Percentiles rank a stretch among this genome's conserved stretches.
phyloP scores from a whole-genome alignment of 164 flowering plant species.

The Taxillus chinensis region DNA sequence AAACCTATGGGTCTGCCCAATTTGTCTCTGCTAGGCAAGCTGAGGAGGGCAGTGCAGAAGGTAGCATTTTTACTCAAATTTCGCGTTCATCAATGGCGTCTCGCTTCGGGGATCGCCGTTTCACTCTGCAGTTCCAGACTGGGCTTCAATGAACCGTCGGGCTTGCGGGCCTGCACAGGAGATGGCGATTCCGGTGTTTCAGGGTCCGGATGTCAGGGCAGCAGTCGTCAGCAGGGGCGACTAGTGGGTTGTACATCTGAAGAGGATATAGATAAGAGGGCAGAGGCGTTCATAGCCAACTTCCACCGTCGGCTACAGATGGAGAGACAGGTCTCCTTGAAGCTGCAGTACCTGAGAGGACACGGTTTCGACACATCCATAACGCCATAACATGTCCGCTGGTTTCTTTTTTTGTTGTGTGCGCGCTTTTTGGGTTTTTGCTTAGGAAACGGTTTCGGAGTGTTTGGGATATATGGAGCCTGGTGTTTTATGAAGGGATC shows the following conservation, averaged over 20 bases:
- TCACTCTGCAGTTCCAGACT: slow-evolving; percentile 6
- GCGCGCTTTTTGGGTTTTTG: no score
- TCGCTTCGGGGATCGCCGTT: slow-evolving; percentile 9
- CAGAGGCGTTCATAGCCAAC: slow-evolving; percentile 45
- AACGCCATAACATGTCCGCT: no score
- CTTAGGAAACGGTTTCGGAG: no score
- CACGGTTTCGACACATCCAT: slow-evolving; percentile 5
- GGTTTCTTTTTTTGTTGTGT: no score
- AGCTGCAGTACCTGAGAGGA: slow-evolving; percentile 14
- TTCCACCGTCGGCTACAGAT: slow-evolving; percentile 35
- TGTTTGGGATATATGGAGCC: no score
- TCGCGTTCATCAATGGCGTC: slow-evolving; percentile 17
- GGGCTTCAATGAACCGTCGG: slow-evolving; percentile 31
- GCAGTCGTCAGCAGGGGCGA: slow-evolving; percentile 10
- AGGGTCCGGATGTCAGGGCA: not conserved
- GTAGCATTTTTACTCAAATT: slow-evolving; percentile 20
- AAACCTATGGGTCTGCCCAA: slow-evolving; percentile 16
- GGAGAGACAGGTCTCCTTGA: slow-evolving; percentile 41
- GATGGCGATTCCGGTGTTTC: slow-evolving; percentile 7
- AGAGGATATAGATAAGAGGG: slow-evolving; percentile 45
- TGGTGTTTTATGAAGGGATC: no score
- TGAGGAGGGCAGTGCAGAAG: slow-evolving; percentile 35
- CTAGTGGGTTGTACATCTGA: slow-evolving; percentile 21
- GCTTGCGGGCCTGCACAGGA: slow-evolving; percentile 14
- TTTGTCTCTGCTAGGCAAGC: slow-evolving; percentile 17